Percentiles rank a stretch among this genome's conserved stretches.
phyloP scores from a whole-genome alignment of 192 early-diverging fungal species.

The Backusella liffmaniae region DNA sequence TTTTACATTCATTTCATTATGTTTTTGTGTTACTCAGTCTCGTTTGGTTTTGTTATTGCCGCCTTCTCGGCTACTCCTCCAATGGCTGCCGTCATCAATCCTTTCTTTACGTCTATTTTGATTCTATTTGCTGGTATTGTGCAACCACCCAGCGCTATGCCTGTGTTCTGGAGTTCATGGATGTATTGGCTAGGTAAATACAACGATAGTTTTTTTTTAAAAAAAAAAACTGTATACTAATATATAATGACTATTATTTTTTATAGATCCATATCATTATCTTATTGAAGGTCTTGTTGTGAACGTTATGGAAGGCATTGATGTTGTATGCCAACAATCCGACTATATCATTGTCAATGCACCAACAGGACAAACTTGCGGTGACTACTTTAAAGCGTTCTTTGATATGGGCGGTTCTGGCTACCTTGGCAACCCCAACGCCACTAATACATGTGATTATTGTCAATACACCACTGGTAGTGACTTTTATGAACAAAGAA shows the following conservation, averaged over 20 bases:
- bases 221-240: neutral
- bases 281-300: slow-evolving; percentile 58
- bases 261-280: slow-evolving; percentile 53
- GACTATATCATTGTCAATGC: slow-evolving; percentile 48
- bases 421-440: slow-evolving; percentile 52
- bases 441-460: slow-evolving; percentile 48
- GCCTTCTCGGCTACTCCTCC: slow-evolving; percentile 52
- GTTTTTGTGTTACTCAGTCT: slow-evolving; percentile 53
- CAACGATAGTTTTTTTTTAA: neutral
- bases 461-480: slow-evolving; percentile 44
- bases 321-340: slow-evolving; percentile 40
- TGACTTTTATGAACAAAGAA: slow-evolving; percentile 28
- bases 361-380: slow-evolving; percentile 48
- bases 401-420: slow-evolving; percentile 46
- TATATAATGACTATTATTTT: neutral
- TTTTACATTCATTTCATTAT: slow-evolving; percentile 54
- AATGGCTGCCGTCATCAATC: slow-evolving; percentile 60
- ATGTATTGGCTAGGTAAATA: slow-evolving; percentile 51
- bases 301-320: slow-evolving; percentile 51
- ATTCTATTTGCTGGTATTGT: slow-evolving; percentile 66
- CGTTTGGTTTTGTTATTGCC: slow-evolving; percentile 47
- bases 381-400: slow-evolving; percentile 44
- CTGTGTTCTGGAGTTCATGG: slow-evolving; percentile 61
- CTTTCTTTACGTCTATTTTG: slow-evolving; percentile 58
- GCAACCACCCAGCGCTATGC: slow-evolving; percentile 55